A percentile compares a stretch with the other conserved stretches of the same genome.
Conservation (phyloP, 768 basidiomycete genomes). For the Mycena indigotica region DNA sequence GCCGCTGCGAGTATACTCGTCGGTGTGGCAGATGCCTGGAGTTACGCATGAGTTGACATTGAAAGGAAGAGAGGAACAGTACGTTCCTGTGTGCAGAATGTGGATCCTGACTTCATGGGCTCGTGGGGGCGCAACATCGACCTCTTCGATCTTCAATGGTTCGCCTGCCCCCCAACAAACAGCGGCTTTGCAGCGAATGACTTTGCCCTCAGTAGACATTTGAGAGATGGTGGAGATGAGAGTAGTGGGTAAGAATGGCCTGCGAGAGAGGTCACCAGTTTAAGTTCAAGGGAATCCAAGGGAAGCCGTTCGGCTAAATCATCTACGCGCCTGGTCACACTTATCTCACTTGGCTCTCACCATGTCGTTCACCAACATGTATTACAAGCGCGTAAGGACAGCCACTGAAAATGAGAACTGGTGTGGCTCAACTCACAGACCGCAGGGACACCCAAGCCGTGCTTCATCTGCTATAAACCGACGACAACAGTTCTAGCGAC, state of each 20-base stretch:
- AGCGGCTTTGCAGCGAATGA: conserved; percentile 87
- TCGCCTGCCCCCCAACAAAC: conserved; percentile 95
- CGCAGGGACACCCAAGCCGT: conserved; percentile 75
- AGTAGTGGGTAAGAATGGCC: conserved; percentile 27
- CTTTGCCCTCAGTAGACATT: conserved; percentile 82
- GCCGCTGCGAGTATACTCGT: conserved; percentile 95
- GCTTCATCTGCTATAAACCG: conserved; percentile 77
- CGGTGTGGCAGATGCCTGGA: conserved; percentile 93
- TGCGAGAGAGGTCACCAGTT: no score
- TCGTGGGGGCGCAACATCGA: conserved; percentile 90
- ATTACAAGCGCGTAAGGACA: conserved; percentile 81
- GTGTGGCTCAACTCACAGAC: conserved; percentile 46
- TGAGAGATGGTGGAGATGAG: conserved; percentile 23
- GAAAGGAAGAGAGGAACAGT: conserved; percentile 3
- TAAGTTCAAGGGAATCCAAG: no score
- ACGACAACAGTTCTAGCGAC: conserved; percentile 87
- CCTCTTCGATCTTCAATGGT: conserved; percentile 83
- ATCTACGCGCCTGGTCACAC: conserved; percentile 6
- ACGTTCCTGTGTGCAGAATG: conserved; percentile 85
- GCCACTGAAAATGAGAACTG: background rate
- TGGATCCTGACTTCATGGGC: conserved; percentile 92
- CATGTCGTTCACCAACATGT: conserved; percentile 82
- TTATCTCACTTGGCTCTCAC: conserved; percentile 3
- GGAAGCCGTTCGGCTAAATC: background rate
- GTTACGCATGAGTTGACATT: conserved; percentile 7